These are phyloP conservation scores for Phytophthora tentaculata DNA, from an alignment of 352 stramenopile species.

Conservation along the genomic window DNA sequence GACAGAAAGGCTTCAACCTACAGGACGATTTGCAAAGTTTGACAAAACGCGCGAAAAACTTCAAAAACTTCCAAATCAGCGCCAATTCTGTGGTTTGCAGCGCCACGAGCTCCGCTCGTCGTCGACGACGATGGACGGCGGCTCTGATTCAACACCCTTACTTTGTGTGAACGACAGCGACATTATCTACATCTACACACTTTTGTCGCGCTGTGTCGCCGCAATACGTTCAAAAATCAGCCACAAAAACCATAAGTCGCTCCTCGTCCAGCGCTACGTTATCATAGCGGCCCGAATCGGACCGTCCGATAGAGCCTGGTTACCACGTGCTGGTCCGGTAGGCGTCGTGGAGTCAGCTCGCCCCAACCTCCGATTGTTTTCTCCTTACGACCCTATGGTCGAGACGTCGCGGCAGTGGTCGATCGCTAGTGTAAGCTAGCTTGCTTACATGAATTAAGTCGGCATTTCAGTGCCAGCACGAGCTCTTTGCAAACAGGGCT, in stretches of 20 bases:
- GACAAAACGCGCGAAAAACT: constrained; percentile 17
- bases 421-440: constrained; percentile 4
- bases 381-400: constrained; percentile 27
- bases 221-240: constrained; percentile 10
- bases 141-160: background rate
- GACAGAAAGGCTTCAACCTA: constrained; percentile 13
- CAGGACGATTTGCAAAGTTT: constrained; percentile 1
- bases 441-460: background rate
- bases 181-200: background rate
- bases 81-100: background rate
- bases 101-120: constrained; percentile 18
- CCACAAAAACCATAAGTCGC: background rate
- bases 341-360: constrained; percentile 12
- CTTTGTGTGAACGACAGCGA: constrained; percentile 1
- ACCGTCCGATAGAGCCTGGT: no score
- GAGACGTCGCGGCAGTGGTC: constrained; percentile 16
- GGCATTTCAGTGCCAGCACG: background rate
- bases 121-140: background rate
- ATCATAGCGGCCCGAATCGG: background rate
- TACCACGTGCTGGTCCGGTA: constrained; percentile 15
- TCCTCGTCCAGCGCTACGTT: constrained; percentile 5
- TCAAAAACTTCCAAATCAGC: constrained; percentile 19
- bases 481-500: constrained; percentile 3
- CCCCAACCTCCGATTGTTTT: constrained; percentile 19
- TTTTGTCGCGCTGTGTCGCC: background rate